Conservation (phyloP, 345 rosid species). For the Bretschneidera sinensis region DNA sequence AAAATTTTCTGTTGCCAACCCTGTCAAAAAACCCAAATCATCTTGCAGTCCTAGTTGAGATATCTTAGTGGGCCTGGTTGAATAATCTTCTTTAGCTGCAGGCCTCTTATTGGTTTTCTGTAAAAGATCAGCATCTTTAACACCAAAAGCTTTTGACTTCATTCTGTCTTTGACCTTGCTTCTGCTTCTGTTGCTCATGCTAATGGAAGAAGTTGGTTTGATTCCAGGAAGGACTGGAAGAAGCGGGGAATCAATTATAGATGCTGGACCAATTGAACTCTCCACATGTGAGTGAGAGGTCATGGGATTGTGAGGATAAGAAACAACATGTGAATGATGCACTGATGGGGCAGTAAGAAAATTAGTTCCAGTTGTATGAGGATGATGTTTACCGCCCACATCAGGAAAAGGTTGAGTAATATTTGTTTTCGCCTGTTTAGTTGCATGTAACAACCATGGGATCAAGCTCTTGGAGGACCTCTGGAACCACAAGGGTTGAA, state of each 20-base stretch:
- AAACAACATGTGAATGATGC: slow-evolving; percentile 8
- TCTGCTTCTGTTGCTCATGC: slow-evolving; percentile 25
- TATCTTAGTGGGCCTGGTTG: slow-evolving; percentile 21
- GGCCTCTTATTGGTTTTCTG: slow-evolving; percentile 35
- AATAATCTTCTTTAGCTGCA: slow-evolving; percentile 19
- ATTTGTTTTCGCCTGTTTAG: slow-evolving; percentile 20
- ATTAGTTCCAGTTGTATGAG: slow-evolving; percentile 13
- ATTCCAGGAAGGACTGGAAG: slow-evolving; percentile 23
- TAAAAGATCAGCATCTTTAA: slow-evolving; percentile 12
- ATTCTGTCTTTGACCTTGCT: slow-evolving; percentile 17
- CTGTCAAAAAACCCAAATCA: slow-evolving; percentile 16
- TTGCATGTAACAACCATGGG: slow-evolving; percentile 34
- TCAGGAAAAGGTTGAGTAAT: slow-evolving; percentile 20
- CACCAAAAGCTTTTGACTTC: slow-evolving; percentile 20
- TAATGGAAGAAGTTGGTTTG: slow-evolving; percentile 20
- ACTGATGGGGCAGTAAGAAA: slow-evolving; percentile 13
- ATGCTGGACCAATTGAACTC: slow-evolving; percentile 25
- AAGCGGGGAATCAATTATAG: slow-evolving; percentile 19
- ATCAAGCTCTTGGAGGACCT: slow-evolving; percentile 33
- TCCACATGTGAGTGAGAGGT: slow-evolving; percentile 15
- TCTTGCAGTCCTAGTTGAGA: slow-evolving; percentile 30
- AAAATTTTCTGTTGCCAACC: slow-evolving; percentile 13
- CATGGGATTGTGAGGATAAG: slow-evolving; percentile 15
- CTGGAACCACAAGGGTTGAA: slow-evolving; percentile 24
- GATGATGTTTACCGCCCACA: slow-evolving; percentile 13